Evolutionary conservation across 495 filamentous ascomycete species (phyloP).

Genomic region (Patellaria atrata): DNA sequence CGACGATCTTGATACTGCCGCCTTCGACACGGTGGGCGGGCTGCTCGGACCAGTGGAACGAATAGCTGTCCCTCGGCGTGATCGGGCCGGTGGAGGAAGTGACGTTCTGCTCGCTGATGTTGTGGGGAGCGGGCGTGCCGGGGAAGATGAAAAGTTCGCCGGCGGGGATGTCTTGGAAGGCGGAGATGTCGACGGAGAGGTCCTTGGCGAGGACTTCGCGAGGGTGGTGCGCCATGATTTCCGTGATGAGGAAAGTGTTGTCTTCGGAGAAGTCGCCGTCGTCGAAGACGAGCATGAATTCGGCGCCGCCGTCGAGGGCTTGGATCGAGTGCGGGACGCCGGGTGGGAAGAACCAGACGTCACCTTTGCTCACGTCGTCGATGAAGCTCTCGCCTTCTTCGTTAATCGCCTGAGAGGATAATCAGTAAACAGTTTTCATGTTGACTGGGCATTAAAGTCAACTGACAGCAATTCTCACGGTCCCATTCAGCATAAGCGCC

Average conservation of each 20-base stretch:
- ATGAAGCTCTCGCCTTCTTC: slow-evolving; percentile 54
- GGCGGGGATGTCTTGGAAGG: slow-evolving; percentile 42
- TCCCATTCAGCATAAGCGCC: slow-evolving; percentile 49
- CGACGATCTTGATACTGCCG: slow-evolving; percentile 46
- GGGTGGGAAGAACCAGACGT: slow-evolving; percentile 60
- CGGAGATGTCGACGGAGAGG: slow-evolving; percentile 44
- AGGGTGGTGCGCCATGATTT: slow-evolving; percentile 53
- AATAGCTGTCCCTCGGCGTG: slow-evolving; percentile 38
- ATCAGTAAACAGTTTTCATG: no score
- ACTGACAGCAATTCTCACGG: slow-evolving; percentile 34
- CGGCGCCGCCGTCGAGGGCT: slow-evolving; percentile 51
- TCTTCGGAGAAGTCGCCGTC: slow-evolving; percentile 56
- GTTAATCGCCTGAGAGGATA: no score
- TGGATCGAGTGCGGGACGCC: slow-evolving; percentile 58
- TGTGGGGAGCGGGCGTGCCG: slow-evolving; percentile 45
- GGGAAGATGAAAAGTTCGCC: slow-evolving; percentile 59
- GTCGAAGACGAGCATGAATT: slow-evolving; percentile 59
- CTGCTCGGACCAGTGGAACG: slow-evolving; percentile 54
- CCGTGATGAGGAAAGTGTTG: slow-evolving; percentile 51
- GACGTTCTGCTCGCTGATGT: slow-evolving; percentile 35
- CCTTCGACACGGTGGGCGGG: slow-evolving; percentile 40
- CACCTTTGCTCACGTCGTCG: slow-evolving; percentile 53
- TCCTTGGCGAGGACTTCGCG: slow-evolving; percentile 50
- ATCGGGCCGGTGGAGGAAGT: slow-evolving; percentile 49
- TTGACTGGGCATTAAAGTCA: no score